Conservation (phyloP, 75 land plant species). For the Isoetes taiwanensis region DNA sequence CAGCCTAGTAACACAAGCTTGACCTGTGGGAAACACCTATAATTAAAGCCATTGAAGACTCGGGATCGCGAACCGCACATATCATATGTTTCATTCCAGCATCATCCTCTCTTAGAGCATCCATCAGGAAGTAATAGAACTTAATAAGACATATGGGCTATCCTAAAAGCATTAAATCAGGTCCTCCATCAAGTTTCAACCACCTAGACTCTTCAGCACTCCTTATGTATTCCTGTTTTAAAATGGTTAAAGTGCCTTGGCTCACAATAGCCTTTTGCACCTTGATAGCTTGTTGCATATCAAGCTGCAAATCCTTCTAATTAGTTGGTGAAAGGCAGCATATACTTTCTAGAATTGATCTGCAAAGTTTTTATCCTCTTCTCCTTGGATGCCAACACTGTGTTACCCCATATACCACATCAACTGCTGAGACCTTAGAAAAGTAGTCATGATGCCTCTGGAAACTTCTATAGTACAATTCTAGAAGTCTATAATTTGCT, state of each 20-base stretch:
- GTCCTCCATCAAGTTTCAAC: constrained; percentile 68
- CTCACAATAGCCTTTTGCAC: constrained; percentile 70
- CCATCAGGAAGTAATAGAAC: constrained; percentile 85
- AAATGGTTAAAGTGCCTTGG: constrained; percentile 82
- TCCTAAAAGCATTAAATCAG: constrained; percentile 50
- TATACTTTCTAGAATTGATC: too few species aligned
- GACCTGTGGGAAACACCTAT: constrained; percentile 84
- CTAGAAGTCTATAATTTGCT: constrained; percentile 59
- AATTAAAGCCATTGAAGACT: constrained; percentile 42
- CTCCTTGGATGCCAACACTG: constrained; percentile 34
- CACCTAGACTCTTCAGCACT: constrained; percentile 84
- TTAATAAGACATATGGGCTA: constrained; percentile 78
- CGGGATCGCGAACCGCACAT: constrained; percentile 55
- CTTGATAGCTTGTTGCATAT: constrained; percentile 79
- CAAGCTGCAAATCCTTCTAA: constrained; percentile 39
- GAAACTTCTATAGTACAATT: constrained; percentile 80
- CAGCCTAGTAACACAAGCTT: too few species aligned
- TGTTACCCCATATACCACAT: constrained; percentile 88
- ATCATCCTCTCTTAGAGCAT: constrained; percentile 74
- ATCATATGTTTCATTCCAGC: constrained; percentile 76
- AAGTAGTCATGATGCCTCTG: constrained; percentile 62
- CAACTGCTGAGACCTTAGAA: constrained; percentile 85
- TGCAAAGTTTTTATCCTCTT: too few species aligned
- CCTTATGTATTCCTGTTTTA: constrained; percentile 62
- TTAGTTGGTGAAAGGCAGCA: constrained; percentile 41